Conservation (phyloP, 208 protist genomes). For the Leishmania tarentolae region DNA sequence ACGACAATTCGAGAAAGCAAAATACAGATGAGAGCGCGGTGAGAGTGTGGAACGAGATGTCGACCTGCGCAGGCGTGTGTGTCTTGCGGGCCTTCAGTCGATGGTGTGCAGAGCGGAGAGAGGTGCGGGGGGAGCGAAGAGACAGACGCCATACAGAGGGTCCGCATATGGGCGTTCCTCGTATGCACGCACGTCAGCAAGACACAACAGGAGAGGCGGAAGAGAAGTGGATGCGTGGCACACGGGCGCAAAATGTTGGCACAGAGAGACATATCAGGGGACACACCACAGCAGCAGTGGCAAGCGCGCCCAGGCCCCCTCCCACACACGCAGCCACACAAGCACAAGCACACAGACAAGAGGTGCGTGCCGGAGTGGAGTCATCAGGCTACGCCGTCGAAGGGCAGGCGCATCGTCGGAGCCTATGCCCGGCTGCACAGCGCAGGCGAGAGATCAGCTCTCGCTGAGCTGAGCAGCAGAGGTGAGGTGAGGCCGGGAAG, state of each 20-base stretch:
- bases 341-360: background rate
- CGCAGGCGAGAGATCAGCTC: background rate
- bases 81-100: background rate
- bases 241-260: background rate
- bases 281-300: background rate
- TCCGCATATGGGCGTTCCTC: background rate
- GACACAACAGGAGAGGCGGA: background rate
- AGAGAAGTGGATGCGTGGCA: background rate
- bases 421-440: background rate
- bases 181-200: background rate
- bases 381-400: background rate
- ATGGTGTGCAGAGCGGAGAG: background rate
- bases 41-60: background rate
- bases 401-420: background rate
- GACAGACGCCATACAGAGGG: background rate
- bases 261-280: background rate
- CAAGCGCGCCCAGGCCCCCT: background rate
- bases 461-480: background rate
- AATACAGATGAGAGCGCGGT: background rate
- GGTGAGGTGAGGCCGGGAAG: background rate
- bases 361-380: background rate
- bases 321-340: background rate
- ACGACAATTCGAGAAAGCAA: background rate
- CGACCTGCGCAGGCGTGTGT: background rate
- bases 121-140: background rate